phyloP scores from a whole-genome alignment of 805 yeast species.

The Wickerhamiella dianesei region DNA sequence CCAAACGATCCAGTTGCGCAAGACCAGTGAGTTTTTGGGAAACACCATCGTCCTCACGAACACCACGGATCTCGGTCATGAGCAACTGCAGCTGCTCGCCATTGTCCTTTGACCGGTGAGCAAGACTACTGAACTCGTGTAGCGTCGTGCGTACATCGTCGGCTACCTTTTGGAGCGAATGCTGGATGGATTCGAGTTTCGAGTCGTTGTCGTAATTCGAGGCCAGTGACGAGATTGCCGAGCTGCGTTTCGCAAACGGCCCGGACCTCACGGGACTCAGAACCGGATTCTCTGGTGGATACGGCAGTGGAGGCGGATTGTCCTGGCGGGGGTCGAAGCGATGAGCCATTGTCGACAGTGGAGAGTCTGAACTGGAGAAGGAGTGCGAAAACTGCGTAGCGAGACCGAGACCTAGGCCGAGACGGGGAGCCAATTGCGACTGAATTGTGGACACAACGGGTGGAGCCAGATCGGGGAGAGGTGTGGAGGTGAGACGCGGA shows the following conservation, averaged over 20 bases:
- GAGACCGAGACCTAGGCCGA: not conserved
- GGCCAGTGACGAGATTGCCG: conserved; percentile 15
- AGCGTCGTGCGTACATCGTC: conserved; percentile 23
- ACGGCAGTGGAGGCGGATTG: conserved; percentile 13
- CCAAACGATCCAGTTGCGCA: conserved; percentile 16
- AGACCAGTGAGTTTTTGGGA: conserved; percentile 17
- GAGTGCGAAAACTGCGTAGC: not conserved
- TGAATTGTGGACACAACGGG: not conserved
- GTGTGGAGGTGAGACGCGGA: not conserved
- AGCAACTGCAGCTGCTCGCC: conserved; percentile 24
- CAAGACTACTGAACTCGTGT: conserved; percentile 24
- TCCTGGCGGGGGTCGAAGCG: not conserved
- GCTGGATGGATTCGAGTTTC: conserved; percentile 21
- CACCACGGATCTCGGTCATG: conserved; percentile 19
- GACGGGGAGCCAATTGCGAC: not conserved
- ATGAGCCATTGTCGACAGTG: not conserved
- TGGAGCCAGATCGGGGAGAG: not conserved
- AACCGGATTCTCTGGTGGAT: conserved; percentile 29
- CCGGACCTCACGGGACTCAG: conserved; percentile 18
- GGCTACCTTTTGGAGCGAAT: conserved; percentile 23
- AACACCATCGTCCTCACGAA: conserved; percentile 19
- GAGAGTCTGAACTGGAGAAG: not conserved
- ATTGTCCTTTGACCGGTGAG: conserved; percentile 27
- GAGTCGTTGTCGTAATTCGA: conserved; percentile 4
- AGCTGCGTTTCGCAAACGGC: conserved; percentile 16